Evolutionary conservation across 2,329 filamentous ascomycete genomes (phyloP).

Genomic region (Ceratocystis smalleyi): DNA sequence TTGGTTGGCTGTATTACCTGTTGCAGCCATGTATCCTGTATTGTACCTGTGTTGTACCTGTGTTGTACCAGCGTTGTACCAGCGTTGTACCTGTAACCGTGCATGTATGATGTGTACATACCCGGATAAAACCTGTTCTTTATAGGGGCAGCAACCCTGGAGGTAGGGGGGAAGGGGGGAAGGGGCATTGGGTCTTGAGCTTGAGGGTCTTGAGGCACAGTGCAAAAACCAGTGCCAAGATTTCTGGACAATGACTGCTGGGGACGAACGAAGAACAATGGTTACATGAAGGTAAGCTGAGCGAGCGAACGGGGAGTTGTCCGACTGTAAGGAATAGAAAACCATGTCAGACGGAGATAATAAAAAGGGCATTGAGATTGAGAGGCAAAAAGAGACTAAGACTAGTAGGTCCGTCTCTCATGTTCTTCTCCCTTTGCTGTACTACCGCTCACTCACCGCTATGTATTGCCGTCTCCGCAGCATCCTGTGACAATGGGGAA

Average conservation of each 20-base stretch:
- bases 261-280: neutral
- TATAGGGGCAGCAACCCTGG: neutral
- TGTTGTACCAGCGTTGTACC: neutral
- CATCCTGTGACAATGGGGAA: too few species aligned
- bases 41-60: neutral
- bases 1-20: neutral
- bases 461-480: too few species aligned
- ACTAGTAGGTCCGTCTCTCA: too few species aligned
- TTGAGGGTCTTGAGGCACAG: neutral
- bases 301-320: too few species aligned
- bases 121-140: neutral
- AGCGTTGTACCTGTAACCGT: neutral
- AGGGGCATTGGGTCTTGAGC: neutral
- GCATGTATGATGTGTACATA: neutral
- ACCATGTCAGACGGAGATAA: too few species aligned
- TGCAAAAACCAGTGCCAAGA: neutral
- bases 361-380: too few species aligned
- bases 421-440: too few species aligned
- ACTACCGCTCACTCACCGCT: too few species aligned
- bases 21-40: neutral
- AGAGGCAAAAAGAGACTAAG: too few species aligned
- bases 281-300: neutral
- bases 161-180: neutral
- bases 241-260: neutral
- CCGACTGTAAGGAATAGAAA: too few species aligned